Conservation (phyloP, 2,329 filamentous ascomycete genomes). For the Periconia sp. region DNA sequence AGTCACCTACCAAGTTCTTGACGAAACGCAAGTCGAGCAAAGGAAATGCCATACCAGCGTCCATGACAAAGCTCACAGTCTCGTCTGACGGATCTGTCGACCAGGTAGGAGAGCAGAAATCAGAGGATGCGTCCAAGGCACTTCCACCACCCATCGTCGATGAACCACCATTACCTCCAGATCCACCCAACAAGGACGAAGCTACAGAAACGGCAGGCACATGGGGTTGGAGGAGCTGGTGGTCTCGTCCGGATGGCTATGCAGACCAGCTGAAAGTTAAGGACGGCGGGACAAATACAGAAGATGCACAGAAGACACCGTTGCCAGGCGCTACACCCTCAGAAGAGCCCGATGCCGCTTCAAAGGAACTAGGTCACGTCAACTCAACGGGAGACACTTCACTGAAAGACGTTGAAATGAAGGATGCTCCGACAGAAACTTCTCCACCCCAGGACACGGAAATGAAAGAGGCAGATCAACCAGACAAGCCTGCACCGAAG, state of each 20-base stretch:
- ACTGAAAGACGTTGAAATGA: constrained; percentile 23
- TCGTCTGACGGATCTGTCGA: constrained; percentile 45
- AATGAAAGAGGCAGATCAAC: constrained; percentile 20
- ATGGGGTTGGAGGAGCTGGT: constrained; percentile 56
- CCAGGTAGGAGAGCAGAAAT: constrained; percentile 29
- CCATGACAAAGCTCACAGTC: constrained; percentile 55
- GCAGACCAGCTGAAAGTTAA: constrained; percentile 44
- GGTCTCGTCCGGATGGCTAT: constrained; percentile 58
- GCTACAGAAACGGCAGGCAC: constrained; percentile 23
- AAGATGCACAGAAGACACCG: constrained; percentile 50
- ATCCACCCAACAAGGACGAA: constrained; percentile 35
- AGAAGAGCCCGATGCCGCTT: constrained; percentile 36
- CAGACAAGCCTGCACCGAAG: constrained; percentile 17
- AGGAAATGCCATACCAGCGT: constrained; percentile 51
- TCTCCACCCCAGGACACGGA: constrained; percentile 13
- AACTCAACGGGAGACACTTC: constrained; percentile 1
- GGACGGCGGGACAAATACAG: constrained; percentile 29
- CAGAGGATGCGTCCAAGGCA: constrained; percentile 17
- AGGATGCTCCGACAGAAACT: constrained; percentile 20
- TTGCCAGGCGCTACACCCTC: constrained; percentile 46
- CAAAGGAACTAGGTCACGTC: constrained; percentile 31
- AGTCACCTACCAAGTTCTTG: constrained; percentile 45
- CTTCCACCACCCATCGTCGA: constrained; percentile 19
- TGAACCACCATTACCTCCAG: constrained; percentile 53
- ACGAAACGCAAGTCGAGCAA: constrained; percentile 55